These are phyloP conservation scores for Coccomyxa subellipsoidea DNA, from an alignment of 163 green algal genomes.

Conservation along the genomic window DNA sequence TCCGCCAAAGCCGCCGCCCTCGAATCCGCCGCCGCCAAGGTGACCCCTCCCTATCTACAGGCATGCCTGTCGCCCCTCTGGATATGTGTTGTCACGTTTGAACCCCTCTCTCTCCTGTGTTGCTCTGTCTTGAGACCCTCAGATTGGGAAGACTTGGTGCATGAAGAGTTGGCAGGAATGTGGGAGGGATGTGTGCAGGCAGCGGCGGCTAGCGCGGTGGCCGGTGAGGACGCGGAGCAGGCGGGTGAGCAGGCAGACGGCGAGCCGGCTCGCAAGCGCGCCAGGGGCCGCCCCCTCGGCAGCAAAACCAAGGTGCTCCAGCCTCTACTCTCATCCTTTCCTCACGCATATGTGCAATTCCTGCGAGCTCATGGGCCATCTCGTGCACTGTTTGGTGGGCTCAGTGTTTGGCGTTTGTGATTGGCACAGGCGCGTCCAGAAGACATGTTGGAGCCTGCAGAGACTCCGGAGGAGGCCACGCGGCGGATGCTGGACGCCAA, in stretches of 20 bases:
- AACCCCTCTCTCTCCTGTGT: too few relatives aligned
- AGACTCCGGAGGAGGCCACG: constrained; percentile 37
- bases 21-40: background rate
- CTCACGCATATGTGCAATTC: background rate
- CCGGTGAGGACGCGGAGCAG: background rate
- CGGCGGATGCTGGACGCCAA: constrained; percentile 50
- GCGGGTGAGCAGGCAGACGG: constrained; percentile 20
- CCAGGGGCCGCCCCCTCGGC: constrained; percentile 45
- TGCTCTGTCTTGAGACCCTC: too few relatives aligned
- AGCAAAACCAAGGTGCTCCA: constrained; percentile 32
- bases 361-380: too few relatives aligned
- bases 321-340: background rate
- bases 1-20: constrained; percentile 31
- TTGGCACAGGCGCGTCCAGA: constrained; percentile 16
- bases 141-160: too few relatives aligned
- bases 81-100: too few relatives aligned
- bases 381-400: too few relatives aligned
- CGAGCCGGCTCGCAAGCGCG: constrained; percentile 40
- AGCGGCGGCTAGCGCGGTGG: background rate
- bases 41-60: too few relatives aligned
- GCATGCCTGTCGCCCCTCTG: too few relatives aligned
- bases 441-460: constrained; percentile 34
- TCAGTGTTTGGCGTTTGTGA: background rate
- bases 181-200: background rate
- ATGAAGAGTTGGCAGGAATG: too few relatives aligned